Evolutionary conservation across 768 basidiomycete genomes (phyloP).

Genomic region (Phaeolepiota aurea): DNA sequence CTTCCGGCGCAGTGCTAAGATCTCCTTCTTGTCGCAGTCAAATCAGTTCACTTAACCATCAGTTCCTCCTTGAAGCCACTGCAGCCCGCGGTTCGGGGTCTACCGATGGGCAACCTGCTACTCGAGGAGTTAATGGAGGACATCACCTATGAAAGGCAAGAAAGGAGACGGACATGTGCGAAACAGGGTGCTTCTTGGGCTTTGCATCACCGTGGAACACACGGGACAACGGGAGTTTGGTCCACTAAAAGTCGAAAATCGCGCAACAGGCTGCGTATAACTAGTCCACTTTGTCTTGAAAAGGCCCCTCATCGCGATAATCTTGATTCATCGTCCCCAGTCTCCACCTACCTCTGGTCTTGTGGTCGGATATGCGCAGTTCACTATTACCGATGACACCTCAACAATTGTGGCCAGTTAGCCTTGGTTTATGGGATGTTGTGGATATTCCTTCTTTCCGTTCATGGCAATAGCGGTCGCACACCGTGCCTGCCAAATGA

Average conservation of each 20-base stretch:
- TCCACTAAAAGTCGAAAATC: background rate
- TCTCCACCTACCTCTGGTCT: background rate
- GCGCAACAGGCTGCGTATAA: background rate
- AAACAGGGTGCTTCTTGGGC: conserved; percentile 12
- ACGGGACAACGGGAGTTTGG: background rate
- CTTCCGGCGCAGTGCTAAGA: no score
- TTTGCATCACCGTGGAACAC: conserved; percentile 12
- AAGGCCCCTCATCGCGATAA: no score
- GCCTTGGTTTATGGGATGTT: no score
- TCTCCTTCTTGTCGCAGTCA: no score
- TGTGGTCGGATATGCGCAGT: background rate
- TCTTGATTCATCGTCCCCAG: no score
- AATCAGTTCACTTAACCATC: no score
- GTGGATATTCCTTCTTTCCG: no score
- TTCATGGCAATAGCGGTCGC: no score
- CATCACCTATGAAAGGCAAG: conserved; percentile 15
- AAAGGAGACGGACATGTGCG: conserved; percentile 10
- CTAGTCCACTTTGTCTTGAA: background rate
- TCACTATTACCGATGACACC: background rate
- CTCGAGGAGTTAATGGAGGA: conserved; percentile 9
- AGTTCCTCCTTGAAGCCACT: no score
- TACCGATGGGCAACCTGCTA: conserved; percentile 20
- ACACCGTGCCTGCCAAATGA: background rate
- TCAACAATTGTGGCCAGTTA: background rate
- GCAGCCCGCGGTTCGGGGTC: conserved; percentile 1